These are phyloP conservation scores for Paecilomyces formosus DNA, from an alignment of 2,329 filamentous ascomycete genomes.

Conservation along the genomic window DNA sequence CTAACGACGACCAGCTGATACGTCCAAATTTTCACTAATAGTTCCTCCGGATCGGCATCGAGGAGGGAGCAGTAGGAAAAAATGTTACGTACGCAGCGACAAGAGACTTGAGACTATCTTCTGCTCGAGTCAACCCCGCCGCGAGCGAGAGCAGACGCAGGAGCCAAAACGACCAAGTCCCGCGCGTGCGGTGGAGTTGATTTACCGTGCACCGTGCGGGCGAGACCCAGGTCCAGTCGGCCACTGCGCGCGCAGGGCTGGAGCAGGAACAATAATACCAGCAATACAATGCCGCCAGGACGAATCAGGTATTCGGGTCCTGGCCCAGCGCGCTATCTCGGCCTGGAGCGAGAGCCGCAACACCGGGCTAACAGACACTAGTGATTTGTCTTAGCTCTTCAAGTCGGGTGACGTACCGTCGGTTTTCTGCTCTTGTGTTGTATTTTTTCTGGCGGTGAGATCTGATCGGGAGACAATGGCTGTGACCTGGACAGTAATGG, in stretches of 20 bases:
- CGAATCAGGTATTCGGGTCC: neutral
- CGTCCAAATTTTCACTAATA: neutral
- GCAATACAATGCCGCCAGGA: neutral
- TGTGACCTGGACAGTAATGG: neutral
- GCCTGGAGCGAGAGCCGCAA: neutral
- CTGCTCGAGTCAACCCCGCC: neutral
- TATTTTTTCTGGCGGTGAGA: neutral
- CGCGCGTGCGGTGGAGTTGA: constrained; percentile 5
- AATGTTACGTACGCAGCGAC: neutral
- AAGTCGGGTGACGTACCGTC: neutral
- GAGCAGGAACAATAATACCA: no score
- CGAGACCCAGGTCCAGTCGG: neutral
- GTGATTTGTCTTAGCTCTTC: neutral
- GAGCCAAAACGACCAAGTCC: neutral
- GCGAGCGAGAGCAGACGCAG: neutral
- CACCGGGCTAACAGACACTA: neutral
- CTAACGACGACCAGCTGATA: neutral
- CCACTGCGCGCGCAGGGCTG: no score
- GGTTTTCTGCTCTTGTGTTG: neutral
- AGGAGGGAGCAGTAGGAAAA: neutral
- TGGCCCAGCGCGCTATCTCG: neutral
- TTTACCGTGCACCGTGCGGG: constrained; percentile 9
- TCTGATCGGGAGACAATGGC: neutral
- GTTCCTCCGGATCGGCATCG: neutral
- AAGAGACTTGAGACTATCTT: no score